Evolutionary conservation across 495 filamentous ascomycete genomes (phyloP).

Genomic region (Penicillium fimorum): DNA sequence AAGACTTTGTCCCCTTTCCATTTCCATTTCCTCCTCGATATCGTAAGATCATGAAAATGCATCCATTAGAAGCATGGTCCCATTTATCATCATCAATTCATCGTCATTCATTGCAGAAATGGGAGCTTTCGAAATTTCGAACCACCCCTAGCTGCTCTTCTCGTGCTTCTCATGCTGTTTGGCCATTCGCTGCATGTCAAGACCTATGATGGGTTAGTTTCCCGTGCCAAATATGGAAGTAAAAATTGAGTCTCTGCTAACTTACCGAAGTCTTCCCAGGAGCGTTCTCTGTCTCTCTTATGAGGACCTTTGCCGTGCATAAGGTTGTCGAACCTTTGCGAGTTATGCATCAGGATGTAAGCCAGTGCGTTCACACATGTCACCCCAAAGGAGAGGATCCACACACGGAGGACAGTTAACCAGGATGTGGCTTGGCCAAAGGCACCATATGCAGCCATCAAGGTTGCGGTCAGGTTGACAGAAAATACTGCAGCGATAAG

Average conservation of each 20-base stretch:
- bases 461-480: constrained; percentile 78
- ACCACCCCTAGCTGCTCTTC: not conserved
- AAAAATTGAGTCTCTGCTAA: constrained; percentile 11
- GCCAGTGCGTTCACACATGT: constrained; percentile 64
- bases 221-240: not conserved
- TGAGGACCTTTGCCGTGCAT: constrained; percentile 86
- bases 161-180: constrained; percentile 17
- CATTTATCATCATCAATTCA: not conserved
- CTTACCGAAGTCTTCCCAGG: constrained; percentile 83
- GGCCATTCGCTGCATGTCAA: constrained; percentile 70
- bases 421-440: constrained; percentile 66
- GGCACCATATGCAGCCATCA: constrained; percentile 80
- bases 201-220: constrained; percentile 51
- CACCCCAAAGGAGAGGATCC: constrained; percentile 84
- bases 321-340: constrained; percentile 77
- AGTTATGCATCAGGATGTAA: constrained; percentile 77
- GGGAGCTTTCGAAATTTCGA: too few species aligned
- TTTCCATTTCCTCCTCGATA: not conserved
- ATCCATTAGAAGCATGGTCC: not conserved
- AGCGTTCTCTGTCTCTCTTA: constrained; percentile 70
- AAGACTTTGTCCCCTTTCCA: not conserved
- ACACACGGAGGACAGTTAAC: constrained; percentile 79
- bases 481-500: constrained; percentile 70
- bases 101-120: not conserved
- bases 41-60: not conserved